Percentiles rank a stretch among this genome's conserved stretches.
Evolutionary conservation across 2,329 filamentous ascomycete species (phyloP).

Genomic region (Cylindrodendrum hubeiense): DNA sequence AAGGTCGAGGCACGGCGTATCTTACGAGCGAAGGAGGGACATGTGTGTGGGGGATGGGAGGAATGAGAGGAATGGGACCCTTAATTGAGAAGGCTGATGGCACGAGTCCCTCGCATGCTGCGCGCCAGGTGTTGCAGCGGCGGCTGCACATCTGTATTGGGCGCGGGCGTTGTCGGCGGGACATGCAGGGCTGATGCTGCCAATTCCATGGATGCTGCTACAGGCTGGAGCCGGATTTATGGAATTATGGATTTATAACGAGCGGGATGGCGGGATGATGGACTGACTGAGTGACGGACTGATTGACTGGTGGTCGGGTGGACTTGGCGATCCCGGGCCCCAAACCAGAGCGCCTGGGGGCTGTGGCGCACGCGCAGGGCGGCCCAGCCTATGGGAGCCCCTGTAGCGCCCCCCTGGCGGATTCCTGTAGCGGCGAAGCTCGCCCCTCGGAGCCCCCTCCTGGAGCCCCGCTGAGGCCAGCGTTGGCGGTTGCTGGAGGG

Average conservation of each 20-base stretch:
- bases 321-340: conserved; percentile 24
- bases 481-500: neutral
- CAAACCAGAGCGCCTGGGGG: conserved; percentile 26
- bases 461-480: neutral
- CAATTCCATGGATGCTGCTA: neutral
- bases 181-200: neutral
- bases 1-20: neutral
- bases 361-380: conserved; percentile 30
- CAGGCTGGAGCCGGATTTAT: conserved; percentile 20
- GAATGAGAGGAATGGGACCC: neutral
- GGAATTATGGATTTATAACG: conserved; percentile 27
- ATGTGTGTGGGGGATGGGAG: neutral
- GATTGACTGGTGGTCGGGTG: conserved; percentile 15
- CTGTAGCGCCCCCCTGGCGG: conserved; percentile 4
- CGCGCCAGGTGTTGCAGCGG: neutral
- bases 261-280: neutral
- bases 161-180: neutral
- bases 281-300: neutral
- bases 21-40: neutral
- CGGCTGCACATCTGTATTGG: neutral
- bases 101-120: neutral
- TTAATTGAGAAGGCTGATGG: neutral
- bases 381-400: conserved; percentile 29
- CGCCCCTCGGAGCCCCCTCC: conserved; percentile 7
- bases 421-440: conserved; percentile 23